phyloP scores from a whole-genome alignment of 2,329 filamentous ascomycete species.

The Exophiala bonariae region DNA sequence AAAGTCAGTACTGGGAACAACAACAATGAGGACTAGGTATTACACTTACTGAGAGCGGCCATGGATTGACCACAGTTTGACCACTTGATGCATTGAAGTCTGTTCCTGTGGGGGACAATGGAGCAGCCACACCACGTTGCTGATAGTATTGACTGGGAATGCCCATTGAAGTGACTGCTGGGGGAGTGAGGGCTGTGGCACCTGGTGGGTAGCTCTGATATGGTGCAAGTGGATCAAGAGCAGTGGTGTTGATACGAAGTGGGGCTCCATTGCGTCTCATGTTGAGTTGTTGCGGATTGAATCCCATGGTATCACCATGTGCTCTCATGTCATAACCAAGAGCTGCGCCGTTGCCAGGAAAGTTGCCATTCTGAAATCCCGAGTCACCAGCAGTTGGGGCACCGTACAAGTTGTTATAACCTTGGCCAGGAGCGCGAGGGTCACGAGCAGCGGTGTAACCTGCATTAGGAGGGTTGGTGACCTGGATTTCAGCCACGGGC shows the following conservation, averaged over 20 bases:
- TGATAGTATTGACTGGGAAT: conserved; percentile 21
- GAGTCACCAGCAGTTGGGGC: conserved; percentile 20
- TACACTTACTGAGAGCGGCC: conserved; percentile 29
- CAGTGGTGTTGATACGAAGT: conserved; percentile 20
- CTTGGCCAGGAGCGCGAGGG: conserved; percentile 20
- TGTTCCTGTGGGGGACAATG: conserved; percentile 17
- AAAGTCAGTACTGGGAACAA: conserved; percentile 22
- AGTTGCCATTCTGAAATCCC: conserved; percentile 19
- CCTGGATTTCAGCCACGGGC: conserved; percentile 16
- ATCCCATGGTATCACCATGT: conserved; percentile 16
- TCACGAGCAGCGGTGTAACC: conserved; percentile 20
- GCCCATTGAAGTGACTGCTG: conserved; percentile 21
- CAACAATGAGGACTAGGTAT: not conserved
- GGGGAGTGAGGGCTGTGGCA: conserved; percentile 19
- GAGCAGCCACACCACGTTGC: conserved; percentile 27
- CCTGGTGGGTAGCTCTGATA: conserved; percentile 16
- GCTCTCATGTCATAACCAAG: conserved; percentile 19
- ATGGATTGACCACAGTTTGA: conserved; percentile 23
- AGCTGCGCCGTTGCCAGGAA: conserved; percentile 14
- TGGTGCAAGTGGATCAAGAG: conserved; percentile 17
- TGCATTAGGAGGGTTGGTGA: conserved; percentile 16
- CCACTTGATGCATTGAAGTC: conserved; percentile 15
- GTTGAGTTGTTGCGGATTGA: conserved; percentile 13
- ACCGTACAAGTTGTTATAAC: conserved; percentile 23
- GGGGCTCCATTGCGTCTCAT: conserved; percentile 23